Base-by-base conservation (phyloP, 1,139 yeast genomes). In the Taphrina flavorubra region DNA sequence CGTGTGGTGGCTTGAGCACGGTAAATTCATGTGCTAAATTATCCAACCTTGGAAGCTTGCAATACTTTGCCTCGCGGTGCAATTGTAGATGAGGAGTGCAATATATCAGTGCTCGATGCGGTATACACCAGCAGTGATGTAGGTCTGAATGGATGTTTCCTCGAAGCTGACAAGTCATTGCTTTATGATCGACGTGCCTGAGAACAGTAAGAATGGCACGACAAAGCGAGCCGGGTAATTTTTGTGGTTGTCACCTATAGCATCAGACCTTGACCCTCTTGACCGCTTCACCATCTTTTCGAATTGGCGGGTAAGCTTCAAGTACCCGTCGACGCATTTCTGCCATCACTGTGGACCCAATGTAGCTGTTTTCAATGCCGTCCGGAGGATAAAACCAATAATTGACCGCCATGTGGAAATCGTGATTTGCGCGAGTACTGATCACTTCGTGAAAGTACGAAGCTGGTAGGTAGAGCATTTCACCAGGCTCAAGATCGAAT, bases 381-480 rank as follows among this genome's bases (percentile, higher is more conserved):
- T 53, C 61, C 16, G 67, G 67, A 7, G 70, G 70, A 57, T 68
- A 59, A 39, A 65, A 68, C 70, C 70, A 68, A 51, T 68, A 68
- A 25, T 68, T 68, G 51, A 68, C 55, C 10, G 70, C 70, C 59
- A 68, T 46, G 46, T 68, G 70, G 31, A 58, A 46, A 20, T 56
- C 65, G 42, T 51, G 51, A 18, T 46, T 31, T 11, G 46, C 69
- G 1, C 63, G 57, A 36, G 39, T 42, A 51, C 65, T 57, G 37
- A 65, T 65, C 31, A 68, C 70, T 47, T 68, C 70, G 37, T 68
- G 70, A 51, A 64, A 68, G 53, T 69, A 68, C 5, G 65, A 58
- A 6, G 68, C 68, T 14, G 70, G 70, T 16, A 68, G 68, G 40
- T 68, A 68, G 16, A 68, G 65, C 61, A 68, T 51, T 40, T 68